These are phyloP conservation scores for Brettanomyces nanus DNA, from an alignment of 805 yeast species.

Conservation along the genomic window DNA sequence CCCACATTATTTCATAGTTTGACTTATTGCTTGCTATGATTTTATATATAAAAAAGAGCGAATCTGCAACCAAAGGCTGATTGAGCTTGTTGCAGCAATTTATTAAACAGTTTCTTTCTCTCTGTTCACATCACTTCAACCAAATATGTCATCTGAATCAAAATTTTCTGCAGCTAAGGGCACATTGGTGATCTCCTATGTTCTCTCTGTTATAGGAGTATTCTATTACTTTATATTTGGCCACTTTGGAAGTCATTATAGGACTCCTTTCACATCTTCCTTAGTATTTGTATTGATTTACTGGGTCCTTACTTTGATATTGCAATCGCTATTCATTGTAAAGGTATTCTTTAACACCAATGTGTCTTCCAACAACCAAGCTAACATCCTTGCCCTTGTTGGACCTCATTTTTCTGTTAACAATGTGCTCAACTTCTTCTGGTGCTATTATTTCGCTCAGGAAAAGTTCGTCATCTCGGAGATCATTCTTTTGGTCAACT, in stretches of 20 bases:
- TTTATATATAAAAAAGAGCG: no score
- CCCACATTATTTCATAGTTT: no score
- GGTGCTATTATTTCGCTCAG: constrained; percentile 56
- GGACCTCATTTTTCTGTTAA: constrained; percentile 58
- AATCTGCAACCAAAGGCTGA: no score
- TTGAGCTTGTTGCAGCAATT: no score
- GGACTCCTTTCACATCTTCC: constrained; percentile 67
- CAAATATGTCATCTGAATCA: constrained; percentile 6
- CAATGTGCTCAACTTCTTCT: constrained; percentile 50
- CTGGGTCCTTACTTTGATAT: constrained; percentile 47
- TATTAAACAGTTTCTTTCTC: no score
- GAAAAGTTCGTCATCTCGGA: constrained; percentile 54
- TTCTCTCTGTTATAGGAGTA: constrained; percentile 48
- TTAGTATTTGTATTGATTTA: constrained; percentile 40
- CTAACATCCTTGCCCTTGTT: constrained; percentile 30
- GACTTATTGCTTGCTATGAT: no score
- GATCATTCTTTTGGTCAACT: constrained; percentile 48
- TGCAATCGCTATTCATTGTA: constrained; percentile 44
- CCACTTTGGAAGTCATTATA: constrained; percentile 33
- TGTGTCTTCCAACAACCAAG: constrained; percentile 18
- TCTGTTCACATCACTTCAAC: no score
- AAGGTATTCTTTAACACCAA: constrained; percentile 29
- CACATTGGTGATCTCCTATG: constrained; percentile 44
- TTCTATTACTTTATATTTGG: constrained; percentile 51
- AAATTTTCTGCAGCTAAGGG: constrained; percentile 22